Evolutionary conservation across 352 stramenopile genomes (phyloP).

Genomic region (Globisporangium iwayamae): DNA sequence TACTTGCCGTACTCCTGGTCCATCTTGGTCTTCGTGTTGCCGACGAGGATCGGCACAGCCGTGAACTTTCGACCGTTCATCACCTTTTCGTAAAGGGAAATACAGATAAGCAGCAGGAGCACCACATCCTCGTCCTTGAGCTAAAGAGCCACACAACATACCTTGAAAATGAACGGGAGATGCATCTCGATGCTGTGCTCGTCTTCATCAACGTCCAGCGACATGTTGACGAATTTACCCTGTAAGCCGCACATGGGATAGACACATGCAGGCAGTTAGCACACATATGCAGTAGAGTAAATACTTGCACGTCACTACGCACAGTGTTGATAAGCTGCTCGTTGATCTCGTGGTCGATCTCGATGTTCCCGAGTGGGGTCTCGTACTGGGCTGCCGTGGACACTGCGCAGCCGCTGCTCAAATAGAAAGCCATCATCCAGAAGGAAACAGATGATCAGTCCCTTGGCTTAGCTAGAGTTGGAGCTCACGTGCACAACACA

Average conservation of each 20-base stretch:
- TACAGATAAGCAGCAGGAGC: not conserved
- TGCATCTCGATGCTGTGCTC: conserved; percentile 98
- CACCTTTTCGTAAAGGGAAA: conserved; percentile 26
- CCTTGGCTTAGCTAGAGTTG: no score
- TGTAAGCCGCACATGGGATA: conserved; percentile 7
- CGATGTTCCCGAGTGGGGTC: conserved; percentile 93
- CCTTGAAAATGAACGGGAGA: conserved; percentile 92
- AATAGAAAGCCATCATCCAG: not conserved
- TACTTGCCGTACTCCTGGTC: conserved; percentile 88
- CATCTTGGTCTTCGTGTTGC: conserved; percentile 79
- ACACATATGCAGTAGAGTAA: no score
- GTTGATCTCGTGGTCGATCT: conserved; percentile 89
- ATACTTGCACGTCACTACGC: not conserved
- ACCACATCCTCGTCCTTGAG: not conserved
- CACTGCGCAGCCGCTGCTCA: conserved; percentile 68
- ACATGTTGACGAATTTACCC: conserved; percentile 78
- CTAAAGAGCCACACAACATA: conserved; percentile 16
- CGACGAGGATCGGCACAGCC: conserved; percentile 95
- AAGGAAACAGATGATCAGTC: no score
- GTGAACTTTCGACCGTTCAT: conserved; percentile 80
- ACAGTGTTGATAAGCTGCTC: conserved; percentile 84
- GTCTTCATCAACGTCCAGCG: conserved; percentile 89
- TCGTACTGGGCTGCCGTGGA: conserved; percentile 86
- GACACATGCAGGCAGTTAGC: no score
- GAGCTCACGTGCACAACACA: not conserved